Evolutionary conservation across 768 basidiomycete species (phyloP).

Genomic region (Kwoniella bestiolae): DNA sequence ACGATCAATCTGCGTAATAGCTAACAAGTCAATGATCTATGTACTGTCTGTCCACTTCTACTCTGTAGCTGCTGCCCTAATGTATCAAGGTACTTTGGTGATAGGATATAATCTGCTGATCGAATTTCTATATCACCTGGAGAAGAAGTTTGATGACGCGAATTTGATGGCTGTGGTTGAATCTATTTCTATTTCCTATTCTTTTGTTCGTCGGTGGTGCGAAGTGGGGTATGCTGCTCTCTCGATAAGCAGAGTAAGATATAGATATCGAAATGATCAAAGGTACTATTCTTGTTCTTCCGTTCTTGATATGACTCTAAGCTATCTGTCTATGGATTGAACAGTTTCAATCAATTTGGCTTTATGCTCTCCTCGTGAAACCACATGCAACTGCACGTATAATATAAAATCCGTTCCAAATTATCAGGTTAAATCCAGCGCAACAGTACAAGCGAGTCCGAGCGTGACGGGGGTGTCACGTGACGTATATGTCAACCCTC

Average conservation of each 20-base stretch:
- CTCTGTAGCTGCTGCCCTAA: too few relatives aligned
- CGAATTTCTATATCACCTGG: not conserved
- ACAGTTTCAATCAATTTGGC: not conserved
- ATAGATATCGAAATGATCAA: not conserved
- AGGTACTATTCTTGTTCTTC: too few relatives aligned
- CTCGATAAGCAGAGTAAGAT: not conserved
- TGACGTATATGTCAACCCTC: too few relatives aligned
- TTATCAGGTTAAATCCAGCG: not conserved
- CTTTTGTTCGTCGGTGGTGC: not conserved
- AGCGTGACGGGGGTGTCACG: too few relatives aligned
- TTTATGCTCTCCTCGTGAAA: too few relatives aligned
- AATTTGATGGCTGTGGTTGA: not conserved
- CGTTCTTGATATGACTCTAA: not conserved
- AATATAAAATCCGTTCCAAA: not conserved
- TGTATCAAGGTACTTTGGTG: too few relatives aligned
- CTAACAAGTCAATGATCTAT: not conserved
- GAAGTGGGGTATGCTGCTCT: not conserved
- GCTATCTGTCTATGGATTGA: not conserved
- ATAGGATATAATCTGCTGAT: not conserved
- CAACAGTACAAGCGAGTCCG: too few relatives aligned
- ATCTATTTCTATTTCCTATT: not conserved
- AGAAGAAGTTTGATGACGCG: not conserved
- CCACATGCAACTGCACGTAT: too few relatives aligned
- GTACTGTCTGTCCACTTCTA: not conserved
- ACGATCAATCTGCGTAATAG: not conserved